Conservation (phyloP, 441 rosid genomes). For the Arabidopsis lyrata region DNA sequence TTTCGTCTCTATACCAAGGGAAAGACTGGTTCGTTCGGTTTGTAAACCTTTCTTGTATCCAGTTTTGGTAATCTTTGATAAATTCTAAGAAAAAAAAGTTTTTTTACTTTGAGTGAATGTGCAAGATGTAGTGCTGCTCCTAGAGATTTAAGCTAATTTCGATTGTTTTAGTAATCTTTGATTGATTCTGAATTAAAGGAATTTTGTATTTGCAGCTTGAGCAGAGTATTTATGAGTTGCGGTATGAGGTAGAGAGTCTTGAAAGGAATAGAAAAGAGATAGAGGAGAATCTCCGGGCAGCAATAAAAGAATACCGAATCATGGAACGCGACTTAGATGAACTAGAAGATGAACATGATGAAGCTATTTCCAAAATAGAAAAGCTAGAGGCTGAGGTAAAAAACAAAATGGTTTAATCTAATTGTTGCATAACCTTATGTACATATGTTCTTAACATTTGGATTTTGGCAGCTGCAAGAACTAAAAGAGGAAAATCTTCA, state of each 20-base stretch:
- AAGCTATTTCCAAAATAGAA: slow-evolving; percentile 59
- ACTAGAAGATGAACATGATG: slow-evolving; percentile 72
- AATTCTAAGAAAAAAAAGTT: not conserved
- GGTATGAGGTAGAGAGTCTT: slow-evolving; percentile 62
- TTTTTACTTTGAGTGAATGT: not conserved
- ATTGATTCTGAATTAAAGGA: not conserved
- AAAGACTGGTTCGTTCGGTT: slow-evolving; percentile 65
- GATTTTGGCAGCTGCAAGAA: slow-evolving; percentile 54
- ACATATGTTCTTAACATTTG: slow-evolving; percentile 7
- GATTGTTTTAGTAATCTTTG: not conserved
- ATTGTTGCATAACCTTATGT: not conserved
- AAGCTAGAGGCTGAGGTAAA: slow-evolving; percentile 69
- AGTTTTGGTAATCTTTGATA: not conserved
- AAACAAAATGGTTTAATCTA: not conserved
- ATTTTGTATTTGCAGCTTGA: slow-evolving; percentile 65
- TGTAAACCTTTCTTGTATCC: not conserved
- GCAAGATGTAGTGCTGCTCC: not conserved
- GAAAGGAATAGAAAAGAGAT: slow-evolving; percentile 63
- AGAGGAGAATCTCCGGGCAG: slow-evolving; percentile 56
- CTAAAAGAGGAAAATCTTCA: slow-evolving; percentile 63
- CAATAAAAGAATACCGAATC: slow-evolving; percentile 56
- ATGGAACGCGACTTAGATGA: slow-evolving; percentile 66
- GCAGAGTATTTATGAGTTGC: slow-evolving; percentile 54
- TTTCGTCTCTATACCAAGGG: slow-evolving; percentile 65
- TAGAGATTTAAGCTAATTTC: not conserved